phyloP scores from a whole-genome alignment of 2,329 filamentous ascomycete species.

The Penicillium sp. region DNA sequence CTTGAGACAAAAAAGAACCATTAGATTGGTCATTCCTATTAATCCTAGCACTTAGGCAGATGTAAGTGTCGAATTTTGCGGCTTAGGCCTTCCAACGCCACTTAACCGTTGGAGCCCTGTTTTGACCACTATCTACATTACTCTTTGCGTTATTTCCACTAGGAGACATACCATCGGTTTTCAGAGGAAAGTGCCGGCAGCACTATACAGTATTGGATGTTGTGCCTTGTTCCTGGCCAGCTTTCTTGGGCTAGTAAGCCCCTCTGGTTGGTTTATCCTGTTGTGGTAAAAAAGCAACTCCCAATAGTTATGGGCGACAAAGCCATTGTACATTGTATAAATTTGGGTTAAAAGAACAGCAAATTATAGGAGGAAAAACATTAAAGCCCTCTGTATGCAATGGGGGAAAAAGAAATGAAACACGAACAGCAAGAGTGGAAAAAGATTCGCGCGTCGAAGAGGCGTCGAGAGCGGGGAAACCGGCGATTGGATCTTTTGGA shows the following conservation, averaged over 20 bases:
- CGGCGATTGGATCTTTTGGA: slow-evolving; percentile 32
- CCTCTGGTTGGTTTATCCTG: background rate
- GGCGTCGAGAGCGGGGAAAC: slow-evolving; percentile 32
- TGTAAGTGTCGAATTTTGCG: background rate
- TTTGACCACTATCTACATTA: background rate
- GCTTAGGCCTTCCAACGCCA: background rate
- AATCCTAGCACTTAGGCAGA: background rate
- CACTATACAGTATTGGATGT: background rate
- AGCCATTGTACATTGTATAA: background rate
- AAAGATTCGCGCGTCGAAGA: slow-evolving; percentile 22
- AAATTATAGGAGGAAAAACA: background rate
- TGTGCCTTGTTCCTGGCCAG: background rate
- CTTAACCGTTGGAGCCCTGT: background rate
- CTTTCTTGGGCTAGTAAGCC: background rate
- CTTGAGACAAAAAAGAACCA: background rate
- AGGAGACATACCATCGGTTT: background rate
- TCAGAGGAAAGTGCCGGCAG: background rate
- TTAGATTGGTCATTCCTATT: background rate
- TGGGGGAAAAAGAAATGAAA: background rate
- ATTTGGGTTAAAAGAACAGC: background rate
- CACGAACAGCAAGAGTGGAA: slow-evolving; percentile 1
- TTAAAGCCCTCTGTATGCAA: background rate
- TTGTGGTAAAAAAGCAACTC: background rate
- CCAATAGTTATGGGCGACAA: background rate
- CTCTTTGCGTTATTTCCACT: background rate